Conservation (phyloP, 495 filamentous ascomycete species). For the Xylona heveae region DNA sequence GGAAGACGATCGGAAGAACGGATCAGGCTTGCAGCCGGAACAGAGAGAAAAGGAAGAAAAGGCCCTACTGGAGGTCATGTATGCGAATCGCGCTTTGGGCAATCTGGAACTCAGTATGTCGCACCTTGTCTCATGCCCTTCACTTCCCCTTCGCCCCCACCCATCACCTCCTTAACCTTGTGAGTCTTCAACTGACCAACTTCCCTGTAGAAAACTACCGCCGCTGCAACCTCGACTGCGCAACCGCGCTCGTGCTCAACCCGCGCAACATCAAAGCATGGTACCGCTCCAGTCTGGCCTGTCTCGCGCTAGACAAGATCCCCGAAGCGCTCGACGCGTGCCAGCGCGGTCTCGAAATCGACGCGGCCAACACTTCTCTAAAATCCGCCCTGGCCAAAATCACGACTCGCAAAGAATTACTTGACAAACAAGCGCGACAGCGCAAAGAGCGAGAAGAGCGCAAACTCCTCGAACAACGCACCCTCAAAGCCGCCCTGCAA, state of each 20-base stretch:
- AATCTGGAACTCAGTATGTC: conserved; percentile 50
- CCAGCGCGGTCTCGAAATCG: conserved; percentile 37
- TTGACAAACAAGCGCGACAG: conserved; percentile 20
- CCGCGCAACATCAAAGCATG: conserved; percentile 64
- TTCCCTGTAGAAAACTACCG: conserved; percentile 52
- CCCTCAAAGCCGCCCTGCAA: conserved; percentile 47
- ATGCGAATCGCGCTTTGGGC: conserved; percentile 72
- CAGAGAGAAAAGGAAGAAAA: conserved; percentile 34
- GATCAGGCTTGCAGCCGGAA: conserved; percentile 12
- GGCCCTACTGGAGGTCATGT: conserved; percentile 47
- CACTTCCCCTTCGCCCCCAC: conserved; percentile 4
- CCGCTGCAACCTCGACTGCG: conserved; percentile 61
- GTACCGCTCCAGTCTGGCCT: conserved; percentile 60
- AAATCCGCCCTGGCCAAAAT: conserved; percentile 21
- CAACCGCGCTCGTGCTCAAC: conserved; percentile 57
- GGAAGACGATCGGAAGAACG: conserved; percentile 7
- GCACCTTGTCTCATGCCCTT: background rate
- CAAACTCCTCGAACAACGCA: conserved; percentile 27
- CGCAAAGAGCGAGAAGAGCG: conserved; percentile 25
- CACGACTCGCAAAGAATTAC: conserved; percentile 12
- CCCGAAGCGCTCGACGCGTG: conserved; percentile 58
- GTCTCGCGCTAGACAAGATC: conserved; percentile 51
- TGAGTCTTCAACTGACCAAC: background rate
- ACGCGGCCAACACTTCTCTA: conserved; percentile 21
- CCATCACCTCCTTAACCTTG: background rate